Conservation (phyloP, 23 red algal species). For the Porphyridium purpureum region DNA sequence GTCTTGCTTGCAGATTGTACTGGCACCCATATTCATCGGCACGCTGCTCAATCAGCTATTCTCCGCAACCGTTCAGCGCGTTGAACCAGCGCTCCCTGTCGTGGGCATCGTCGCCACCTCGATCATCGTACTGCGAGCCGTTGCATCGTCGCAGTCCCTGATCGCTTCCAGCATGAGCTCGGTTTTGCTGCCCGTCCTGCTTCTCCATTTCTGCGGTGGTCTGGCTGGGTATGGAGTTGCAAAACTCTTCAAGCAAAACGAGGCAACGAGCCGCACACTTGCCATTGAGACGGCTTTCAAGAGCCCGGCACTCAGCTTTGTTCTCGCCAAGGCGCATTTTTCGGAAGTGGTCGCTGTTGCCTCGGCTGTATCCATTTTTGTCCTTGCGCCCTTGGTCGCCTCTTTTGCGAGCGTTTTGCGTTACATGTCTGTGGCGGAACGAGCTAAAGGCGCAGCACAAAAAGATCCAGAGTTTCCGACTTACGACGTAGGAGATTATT, state of each 20-base stretch:
- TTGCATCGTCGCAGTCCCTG: conserved; percentile 6
- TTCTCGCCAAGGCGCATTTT: conserved; percentile 86
- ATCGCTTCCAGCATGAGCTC: not conserved
- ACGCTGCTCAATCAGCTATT: conserved; percentile 3
- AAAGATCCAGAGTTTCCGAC: too few relatives aligned
- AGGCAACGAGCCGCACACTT: conserved; percentile 55
- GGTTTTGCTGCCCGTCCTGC: conserved; percentile 16
- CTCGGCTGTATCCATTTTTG: conserved; percentile 75
- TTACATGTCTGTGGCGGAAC: too few relatives aligned
- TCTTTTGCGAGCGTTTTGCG: too few relatives aligned
- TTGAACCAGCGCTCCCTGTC: conserved; percentile 18
- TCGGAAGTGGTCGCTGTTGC: conserved; percentile 56
- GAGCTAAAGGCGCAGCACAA: too few relatives aligned
- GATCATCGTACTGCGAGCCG: conserved; percentile 22
- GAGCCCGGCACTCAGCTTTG: conserved; percentile 81
- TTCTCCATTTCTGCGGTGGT: conserved; percentile 55
- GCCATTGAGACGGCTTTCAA: conserved; percentile 99
- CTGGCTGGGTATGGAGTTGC: conserved; percentile 51
- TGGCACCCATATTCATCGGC: conserved; percentile 36
- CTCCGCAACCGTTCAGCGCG: not conserved
- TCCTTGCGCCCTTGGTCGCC: conserved; percentile 78
- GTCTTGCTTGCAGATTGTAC: conserved; percentile 25
- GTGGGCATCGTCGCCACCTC: conserved; percentile 31
- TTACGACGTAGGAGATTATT: too few relatives aligned
- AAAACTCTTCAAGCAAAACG: conserved; percentile 32